Percentiles rank a stretch among this genome's conserved stretches.
These are phyloP conservation scores for Alternaria sp. DNA, from an alignment of 2,329 filamentous ascomycete species.

Conservation along the genomic window DNA sequence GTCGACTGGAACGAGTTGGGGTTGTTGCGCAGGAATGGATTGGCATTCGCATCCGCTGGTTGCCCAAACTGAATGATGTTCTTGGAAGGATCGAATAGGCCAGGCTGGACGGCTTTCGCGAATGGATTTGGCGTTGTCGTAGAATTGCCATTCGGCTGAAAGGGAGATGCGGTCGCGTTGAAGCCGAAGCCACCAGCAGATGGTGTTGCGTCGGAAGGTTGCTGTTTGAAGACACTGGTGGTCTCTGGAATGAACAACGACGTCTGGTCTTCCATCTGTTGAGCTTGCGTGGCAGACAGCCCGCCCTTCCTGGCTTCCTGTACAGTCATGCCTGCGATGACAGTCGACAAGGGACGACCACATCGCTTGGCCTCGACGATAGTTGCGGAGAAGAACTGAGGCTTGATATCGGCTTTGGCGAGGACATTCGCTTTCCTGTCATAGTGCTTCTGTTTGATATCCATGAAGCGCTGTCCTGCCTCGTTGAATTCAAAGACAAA, in stretches of 20 bases:
- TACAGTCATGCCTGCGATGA: conserved; percentile 64
- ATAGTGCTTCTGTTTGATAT: conserved; percentile 57
- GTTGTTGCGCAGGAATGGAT: conserved; percentile 15
- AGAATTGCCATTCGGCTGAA: conserved; percentile 17
- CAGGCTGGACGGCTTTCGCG: conserved; percentile 25
- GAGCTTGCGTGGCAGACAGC: conserved; percentile 53
- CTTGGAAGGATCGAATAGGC: conserved; percentile 37
- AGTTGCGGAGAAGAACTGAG: conserved; percentile 60
- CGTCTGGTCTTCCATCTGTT: conserved; percentile 26
- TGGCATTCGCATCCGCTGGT: conserved; percentile 5
- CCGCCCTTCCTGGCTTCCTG: conserved; percentile 57
- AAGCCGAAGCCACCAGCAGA: neutral
- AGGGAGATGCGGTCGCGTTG: conserved; percentile 27
- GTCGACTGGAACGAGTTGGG: neutral
- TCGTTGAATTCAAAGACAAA: conserved; percentile 57
- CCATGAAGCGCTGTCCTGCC: conserved; percentile 58
- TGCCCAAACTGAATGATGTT: conserved; percentile 36
- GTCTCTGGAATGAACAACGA: conserved; percentile 52
- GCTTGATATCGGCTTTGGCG: conserved; percentile 33
- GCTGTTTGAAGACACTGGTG: conserved; percentile 19
- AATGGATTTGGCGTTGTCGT: conserved; percentile 18
- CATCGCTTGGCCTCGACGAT: conserved; percentile 66
- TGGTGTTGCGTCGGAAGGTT: neutral
- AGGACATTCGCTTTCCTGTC: conserved; percentile 26
- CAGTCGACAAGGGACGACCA: conserved; percentile 60